phyloP scores from a whole-genome alignment of 23 red algal species.

The Gracilariopsis chorda region DNA sequence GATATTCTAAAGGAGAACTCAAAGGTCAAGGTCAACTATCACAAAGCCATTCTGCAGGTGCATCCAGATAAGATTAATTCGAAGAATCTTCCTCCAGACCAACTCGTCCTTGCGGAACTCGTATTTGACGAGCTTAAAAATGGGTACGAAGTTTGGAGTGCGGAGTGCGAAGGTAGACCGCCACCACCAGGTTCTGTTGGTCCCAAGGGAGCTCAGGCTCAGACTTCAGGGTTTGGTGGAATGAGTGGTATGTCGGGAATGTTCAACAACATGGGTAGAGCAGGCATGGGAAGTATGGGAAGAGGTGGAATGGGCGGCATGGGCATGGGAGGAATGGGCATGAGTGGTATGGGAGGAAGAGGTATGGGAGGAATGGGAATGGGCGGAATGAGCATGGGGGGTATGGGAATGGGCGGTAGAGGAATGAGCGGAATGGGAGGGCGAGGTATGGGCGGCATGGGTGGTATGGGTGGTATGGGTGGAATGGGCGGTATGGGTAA shows the following conservation, averaged over 20 bases:
- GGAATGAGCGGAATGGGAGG: conserved; percentile 11
- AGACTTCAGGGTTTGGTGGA: conserved; percentile 39
- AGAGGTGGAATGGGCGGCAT: conserved; percentile 73
- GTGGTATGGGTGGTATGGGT: conserved; percentile 13
- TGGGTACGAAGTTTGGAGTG: conserved; percentile 79
- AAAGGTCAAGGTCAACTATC: conserved; percentile 82
- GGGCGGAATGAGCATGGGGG: conserved; percentile 31
- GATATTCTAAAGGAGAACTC: conserved; percentile 65
- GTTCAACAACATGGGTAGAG: conserved; percentile 45
- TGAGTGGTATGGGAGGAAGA: conserved; percentile 48
- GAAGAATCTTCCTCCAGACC: conserved; percentile 64
- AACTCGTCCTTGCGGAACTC: conserved; percentile 79
- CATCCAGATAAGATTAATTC: conserved; percentile 86
- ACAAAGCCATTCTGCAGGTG: conserved; percentile 83
- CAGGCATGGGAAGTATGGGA: conserved; percentile 55
- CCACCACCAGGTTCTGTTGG: conserved; percentile 81
- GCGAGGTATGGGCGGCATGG: neutral
- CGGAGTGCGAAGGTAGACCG: conserved; percentile 76
- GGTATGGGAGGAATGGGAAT: conserved; percentile 40
- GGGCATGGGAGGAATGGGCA: conserved; percentile 89
- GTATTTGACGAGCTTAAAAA: conserved; percentile 88
- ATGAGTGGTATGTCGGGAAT: conserved; percentile 66
- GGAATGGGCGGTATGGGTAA: neutral
- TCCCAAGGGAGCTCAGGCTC: conserved; percentile 43
- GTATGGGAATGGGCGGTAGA: conserved; percentile 28